Evolutionary conservation across 208 protist genomes (phyloP), one percentile per base, ranked within the genome.

Genomic region (Wallacemonas sp.): DNA sequence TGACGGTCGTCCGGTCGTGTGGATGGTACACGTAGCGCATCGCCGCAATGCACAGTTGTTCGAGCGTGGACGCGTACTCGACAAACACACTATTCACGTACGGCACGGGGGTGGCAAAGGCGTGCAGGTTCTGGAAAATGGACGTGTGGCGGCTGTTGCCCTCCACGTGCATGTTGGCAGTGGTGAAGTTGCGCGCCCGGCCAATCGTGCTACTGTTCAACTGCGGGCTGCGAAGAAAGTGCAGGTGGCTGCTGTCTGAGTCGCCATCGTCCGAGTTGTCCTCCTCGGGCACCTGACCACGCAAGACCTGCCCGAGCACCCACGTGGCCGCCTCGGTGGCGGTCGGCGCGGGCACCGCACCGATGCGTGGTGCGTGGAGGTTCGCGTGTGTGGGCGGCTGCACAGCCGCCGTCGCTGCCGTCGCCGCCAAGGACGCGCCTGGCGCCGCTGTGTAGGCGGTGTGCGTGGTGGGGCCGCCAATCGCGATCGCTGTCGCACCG

Each of bases 41-140:
- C 36, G 84, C 77, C n/a, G 84, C 87, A 44, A 93, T 72, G 74
- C 87, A 93, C 29, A 93, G 65, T 36, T 76, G 74, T 72, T 93
- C 87, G 45, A 93, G 50, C 11, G 72, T 63, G 8, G 81, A 71
- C 12, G 84, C 82, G 74, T 91, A 93, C 54, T 79, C 59, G 12
- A 77, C 69, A 45, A 93, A 79, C 38, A 90, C 67, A 41, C 77
- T 72, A 64, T 93, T 93, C 5, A 84, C 72, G 49, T 81, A 87
- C 26, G 87, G 87, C 36, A 93, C 79, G 3, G 72, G 70, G 36
- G 87, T 93, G 11, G 88, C 77, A 55, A 90, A 90, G 39, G 64
- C 32, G n/a, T 33, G 29, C 26, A 82, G 66, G 23, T 69, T 65
- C 61, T 88, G 86, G 41, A 93, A 83, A 26, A 93, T 75, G 50